Base-by-base conservation (phyloP, 495 filamentous ascomycete genomes). In the Friedmanniomyces simplex region DNA sequence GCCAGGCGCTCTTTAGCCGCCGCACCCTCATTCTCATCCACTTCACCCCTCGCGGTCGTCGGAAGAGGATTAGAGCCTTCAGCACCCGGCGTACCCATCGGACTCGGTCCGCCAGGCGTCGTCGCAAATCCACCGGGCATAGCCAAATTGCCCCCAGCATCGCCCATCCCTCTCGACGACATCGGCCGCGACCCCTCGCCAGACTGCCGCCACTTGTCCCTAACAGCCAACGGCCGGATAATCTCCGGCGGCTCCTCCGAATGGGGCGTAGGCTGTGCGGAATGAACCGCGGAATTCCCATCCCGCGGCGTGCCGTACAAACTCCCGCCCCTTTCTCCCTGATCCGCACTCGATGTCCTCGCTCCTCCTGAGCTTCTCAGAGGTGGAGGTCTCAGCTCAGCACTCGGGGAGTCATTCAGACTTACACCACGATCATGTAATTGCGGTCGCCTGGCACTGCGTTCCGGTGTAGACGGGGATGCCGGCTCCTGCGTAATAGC, bases 201-300 rank as follows among this genome's bases (percentile, higher is more conserved):
- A 24, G 51, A 52, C 25, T 37, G 26, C 18, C 47, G 32, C 28
- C 28, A 32, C 30, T 50, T 58, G 16, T 47, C 42, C 21, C 36
- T n/a, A 2, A 60, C 50, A 43, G 57, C 50, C 21, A 60, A 30
- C 25, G 57, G 57, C 34, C 21, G 28, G 10, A 32, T 46, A 22
- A 60, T 55, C 42, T 60, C 39, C 2, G 61, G 46, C 5, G 45
- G 46, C 46, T 60, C 46, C 49, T 56, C 57, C 14, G n/a, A 4
- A 21, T 5, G 13, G 1, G 56, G 47, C 21, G 47, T 46, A 3
- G 11, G 22, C 56, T 43, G 41, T 43, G 41, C 41, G 16, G 51
- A 41, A 18, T 24, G 30, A 5, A 22, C 46, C 20, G 18, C 39
- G 12, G 28, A 25, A 3, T 21, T 24, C 6, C 21, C 25, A 14